Evolutionary conservation across 805 yeast species (phyloP).

Genomic region (Kluyveromyces wickerhamii): DNA sequence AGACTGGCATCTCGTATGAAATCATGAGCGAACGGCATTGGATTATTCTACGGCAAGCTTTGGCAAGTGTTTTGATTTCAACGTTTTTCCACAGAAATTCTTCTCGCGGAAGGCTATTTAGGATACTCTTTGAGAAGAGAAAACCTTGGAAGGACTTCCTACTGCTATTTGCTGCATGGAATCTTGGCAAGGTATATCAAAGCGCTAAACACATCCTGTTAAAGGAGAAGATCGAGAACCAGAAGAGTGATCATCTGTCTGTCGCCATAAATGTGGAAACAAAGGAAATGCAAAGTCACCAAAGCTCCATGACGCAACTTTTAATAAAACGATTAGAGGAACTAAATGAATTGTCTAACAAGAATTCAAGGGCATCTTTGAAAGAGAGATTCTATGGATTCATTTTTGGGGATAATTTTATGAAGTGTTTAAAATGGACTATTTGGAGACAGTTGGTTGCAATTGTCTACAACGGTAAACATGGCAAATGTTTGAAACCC

Average conservation of each 20-base stretch:
- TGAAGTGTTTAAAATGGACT: conserved; percentile 22
- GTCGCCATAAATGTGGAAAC: conserved; percentile 10
- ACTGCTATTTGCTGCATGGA: conserved; percentile 3
- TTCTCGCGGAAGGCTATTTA: not conserved
- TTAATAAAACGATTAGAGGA: conserved; percentile 20
- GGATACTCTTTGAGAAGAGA: conserved; percentile 1
- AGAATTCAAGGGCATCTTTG: conserved; percentile 9
- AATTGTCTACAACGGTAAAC: conserved; percentile 5
- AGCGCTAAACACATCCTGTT: not conserved
- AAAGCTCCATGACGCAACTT: conserved; percentile 12
- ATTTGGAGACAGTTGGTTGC: conserved; percentile 20
- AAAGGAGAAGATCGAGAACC: conserved; percentile 1
- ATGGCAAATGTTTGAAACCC: conserved; percentile 6
- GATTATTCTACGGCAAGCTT: not conserved
- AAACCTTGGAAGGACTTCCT: conserved; percentile 5
- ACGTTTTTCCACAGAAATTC: not conserved
- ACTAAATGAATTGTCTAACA: conserved; percentile 17
- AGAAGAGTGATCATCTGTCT: not conserved
- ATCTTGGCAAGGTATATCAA: conserved; percentile 3
- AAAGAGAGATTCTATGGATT: conserved; percentile 19
- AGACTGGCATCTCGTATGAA: not conserved
- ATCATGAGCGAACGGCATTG: conserved; percentile 1
- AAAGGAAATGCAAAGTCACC: conserved; percentile 4
- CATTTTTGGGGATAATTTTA: conserved; percentile 15
- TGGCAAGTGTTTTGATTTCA: conserved; percentile 1